These are phyloP conservation scores for Diaporthe aspalathi DNA, from an alignment of 2,329 filamentous ascomycete genomes.

Conservation along the genomic window DNA sequence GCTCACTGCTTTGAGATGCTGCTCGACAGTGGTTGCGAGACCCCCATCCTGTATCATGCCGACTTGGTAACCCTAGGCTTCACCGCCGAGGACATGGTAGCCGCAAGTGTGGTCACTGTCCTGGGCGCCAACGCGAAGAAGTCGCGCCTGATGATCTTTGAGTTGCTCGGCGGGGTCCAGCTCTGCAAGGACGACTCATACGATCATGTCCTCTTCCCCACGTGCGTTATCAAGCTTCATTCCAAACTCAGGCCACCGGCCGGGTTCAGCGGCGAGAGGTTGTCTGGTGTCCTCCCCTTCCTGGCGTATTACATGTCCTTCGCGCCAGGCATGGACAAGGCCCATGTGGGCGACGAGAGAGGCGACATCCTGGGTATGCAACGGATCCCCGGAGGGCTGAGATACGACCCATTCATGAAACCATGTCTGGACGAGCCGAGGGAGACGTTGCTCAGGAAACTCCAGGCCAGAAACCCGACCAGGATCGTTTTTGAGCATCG, in stretches of 20 bases:
- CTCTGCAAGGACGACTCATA: constrained; percentile 40
- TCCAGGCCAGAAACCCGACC: constrained; percentile 5
- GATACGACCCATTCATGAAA: constrained; percentile 39
- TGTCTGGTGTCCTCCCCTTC: constrained; percentile 58
- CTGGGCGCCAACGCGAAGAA: constrained; percentile 41
- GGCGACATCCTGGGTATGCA: constrained; percentile 56
- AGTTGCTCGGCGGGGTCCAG: constrained; percentile 50
- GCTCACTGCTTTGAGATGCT: constrained; percentile 48
- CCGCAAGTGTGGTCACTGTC: constrained; percentile 45
- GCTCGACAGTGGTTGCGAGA: constrained; percentile 57
- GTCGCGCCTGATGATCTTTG: constrained; percentile 47
- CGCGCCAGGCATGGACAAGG: constrained; percentile 50
- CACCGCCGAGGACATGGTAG: constrained; percentile 46
- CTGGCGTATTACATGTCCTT: constrained; percentile 54
- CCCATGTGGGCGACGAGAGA: constrained; percentile 57
- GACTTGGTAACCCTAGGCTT: constrained; percentile 53
- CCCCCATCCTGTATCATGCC: constrained; percentile 50
- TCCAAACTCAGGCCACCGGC: constrained; percentile 7
- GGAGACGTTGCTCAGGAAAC: constrained; percentile 2
- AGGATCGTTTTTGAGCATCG: constrained; percentile 22
- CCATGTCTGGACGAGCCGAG: background rate
- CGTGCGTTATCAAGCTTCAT: constrained; percentile 41
- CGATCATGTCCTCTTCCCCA: constrained; percentile 5
- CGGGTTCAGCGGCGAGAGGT: constrained; percentile 43
- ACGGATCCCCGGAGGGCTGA: constrained; percentile 53